Conservation (phyloP, 1,284 basidiomycete species). For the Xerocomus minutiporus region DNA sequence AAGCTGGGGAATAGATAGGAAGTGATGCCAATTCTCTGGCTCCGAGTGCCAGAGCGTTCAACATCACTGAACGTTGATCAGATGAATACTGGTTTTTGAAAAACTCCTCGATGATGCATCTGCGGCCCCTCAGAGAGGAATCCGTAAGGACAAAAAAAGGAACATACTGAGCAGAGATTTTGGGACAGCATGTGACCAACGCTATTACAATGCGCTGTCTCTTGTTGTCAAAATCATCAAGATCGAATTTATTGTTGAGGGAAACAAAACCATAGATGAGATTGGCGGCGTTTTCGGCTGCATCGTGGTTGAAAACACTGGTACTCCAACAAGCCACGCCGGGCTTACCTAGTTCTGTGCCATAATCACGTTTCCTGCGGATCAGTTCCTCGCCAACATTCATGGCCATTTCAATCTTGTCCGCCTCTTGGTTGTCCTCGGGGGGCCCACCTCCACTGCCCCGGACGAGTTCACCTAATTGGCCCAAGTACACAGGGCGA, state of each 20-base stretch:
- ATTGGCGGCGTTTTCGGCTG: slow-evolving; percentile 86
- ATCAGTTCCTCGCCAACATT: slow-evolving; percentile 77
- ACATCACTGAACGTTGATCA: slow-evolving; percentile 77
- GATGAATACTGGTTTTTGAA: slow-evolving; percentile 90
- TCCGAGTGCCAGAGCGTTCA: slow-evolving; percentile 82
- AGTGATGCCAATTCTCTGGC: slow-evolving; percentile 82
- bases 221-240: slow-evolving; percentile 75
- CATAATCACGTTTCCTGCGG: slow-evolving; percentile 75
- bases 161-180: slow-evolving; percentile 74
- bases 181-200: slow-evolving; percentile 75
- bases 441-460: slow-evolving; percentile 42
- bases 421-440: slow-evolving; percentile 66
- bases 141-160: background rate
- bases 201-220: slow-evolving; percentile 76
- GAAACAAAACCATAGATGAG: slow-evolving; percentile 71
- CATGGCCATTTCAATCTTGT: slow-evolving; percentile 75
- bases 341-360: slow-evolving; percentile 73
- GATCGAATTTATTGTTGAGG: slow-evolving; percentile 80
- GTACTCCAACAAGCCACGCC: background rate
- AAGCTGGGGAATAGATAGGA: slow-evolving; percentile 42
- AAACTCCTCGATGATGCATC: slow-evolving; percentile 85
- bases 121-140: slow-evolving; percentile 31
- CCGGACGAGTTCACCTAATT: slow-evolving; percentile 70
- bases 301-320: slow-evolving; percentile 2
- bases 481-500: slow-evolving; percentile 78